Conservation (phyloP, 1,284 basidiomycete species). For the Cryptococcus neoformans region DNA sequence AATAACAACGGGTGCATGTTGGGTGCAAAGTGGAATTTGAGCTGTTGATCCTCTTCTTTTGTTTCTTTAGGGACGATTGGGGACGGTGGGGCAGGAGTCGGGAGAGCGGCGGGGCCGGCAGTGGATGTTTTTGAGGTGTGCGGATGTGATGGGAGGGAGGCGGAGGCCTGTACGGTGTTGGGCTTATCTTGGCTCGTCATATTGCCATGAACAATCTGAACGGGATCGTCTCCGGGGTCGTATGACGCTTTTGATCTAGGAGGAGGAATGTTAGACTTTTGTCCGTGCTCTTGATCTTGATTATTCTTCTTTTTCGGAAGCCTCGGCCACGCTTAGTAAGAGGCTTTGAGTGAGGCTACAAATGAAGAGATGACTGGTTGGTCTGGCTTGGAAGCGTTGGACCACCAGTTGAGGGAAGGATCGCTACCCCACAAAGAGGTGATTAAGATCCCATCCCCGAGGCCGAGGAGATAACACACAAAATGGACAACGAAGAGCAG, state of each 20-base stretch:
- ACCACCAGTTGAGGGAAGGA: conserved; percentile 14
- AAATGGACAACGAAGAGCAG: neutral
- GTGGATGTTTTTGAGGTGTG: conserved; percentile 12
- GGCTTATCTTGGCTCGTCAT: conserved; percentile 7
- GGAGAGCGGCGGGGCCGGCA: conserved; percentile 32
- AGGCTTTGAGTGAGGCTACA: neutral
- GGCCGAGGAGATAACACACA: neutral
- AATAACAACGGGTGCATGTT: conserved; percentile 67
- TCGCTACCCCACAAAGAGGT: conserved; percentile 1
- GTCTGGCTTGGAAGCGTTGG: conserved; percentile 4
- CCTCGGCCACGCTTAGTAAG: neutral
- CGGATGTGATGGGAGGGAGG: neutral
- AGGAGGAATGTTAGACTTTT: neutral
- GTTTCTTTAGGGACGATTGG: neutral
- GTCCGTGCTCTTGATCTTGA: conserved; percentile 1
- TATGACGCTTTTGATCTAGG: conserved; percentile 5
- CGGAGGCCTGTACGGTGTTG: neutral
- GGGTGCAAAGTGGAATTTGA: conserved; percentile 78
- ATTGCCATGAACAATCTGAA: conserved; percentile 6
- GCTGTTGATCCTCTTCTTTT: conserved; percentile 18
- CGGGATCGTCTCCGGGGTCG: conserved; percentile 19
- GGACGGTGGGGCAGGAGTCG: conserved; percentile 17
- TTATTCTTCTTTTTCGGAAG: neutral
- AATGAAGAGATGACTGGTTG: neutral
- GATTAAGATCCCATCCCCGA: neutral